Conservation (phyloP, 139 green algal species). For the Micromonas pusilla region DNA sequence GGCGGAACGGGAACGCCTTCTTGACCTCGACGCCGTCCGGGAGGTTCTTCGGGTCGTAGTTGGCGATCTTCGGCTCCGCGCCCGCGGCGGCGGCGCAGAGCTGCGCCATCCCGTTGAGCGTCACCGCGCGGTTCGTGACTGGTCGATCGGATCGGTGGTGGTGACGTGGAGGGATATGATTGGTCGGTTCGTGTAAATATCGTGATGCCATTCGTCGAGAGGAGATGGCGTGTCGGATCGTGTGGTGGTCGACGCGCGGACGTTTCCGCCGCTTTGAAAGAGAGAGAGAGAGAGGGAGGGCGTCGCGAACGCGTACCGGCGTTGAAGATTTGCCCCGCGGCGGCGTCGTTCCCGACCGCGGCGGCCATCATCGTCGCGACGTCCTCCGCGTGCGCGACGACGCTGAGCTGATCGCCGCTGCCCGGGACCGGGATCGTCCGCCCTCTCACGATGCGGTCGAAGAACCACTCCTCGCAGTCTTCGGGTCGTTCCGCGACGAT, state of each 20-base stretch:
- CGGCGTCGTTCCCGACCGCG: constrained; percentile 39
- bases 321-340: constrained; percentile 39
- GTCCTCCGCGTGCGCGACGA: constrained; percentile 44
- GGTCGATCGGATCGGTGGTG: too few species aligned
- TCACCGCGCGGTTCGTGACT: constrained; percentile 42
- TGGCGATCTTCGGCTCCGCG: constrained; percentile 40
- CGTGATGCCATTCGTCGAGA: background rate
- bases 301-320: too few species aligned
- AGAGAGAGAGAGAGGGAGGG: background rate
- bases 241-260: background rate
- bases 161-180: too few species aligned
- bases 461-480: constrained; percentile 54
- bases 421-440: constrained; percentile 46
- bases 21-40: constrained; percentile 45
- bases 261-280: background rate
- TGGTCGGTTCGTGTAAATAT: constrained; percentile 43
- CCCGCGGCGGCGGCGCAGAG: constrained; percentile 44
- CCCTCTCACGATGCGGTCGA: constrained; percentile 47
- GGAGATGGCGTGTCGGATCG: background rate
- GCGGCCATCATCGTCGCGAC: constrained; percentile 44
- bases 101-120: constrained; percentile 45
- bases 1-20: constrained; percentile 53
- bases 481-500: too few species aligned
- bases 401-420: constrained; percentile 38
- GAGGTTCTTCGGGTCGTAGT: constrained; percentile 44